phyloP scores from a whole-genome alignment of 345 rosid species.

The Isatis tinctoria region DNA sequence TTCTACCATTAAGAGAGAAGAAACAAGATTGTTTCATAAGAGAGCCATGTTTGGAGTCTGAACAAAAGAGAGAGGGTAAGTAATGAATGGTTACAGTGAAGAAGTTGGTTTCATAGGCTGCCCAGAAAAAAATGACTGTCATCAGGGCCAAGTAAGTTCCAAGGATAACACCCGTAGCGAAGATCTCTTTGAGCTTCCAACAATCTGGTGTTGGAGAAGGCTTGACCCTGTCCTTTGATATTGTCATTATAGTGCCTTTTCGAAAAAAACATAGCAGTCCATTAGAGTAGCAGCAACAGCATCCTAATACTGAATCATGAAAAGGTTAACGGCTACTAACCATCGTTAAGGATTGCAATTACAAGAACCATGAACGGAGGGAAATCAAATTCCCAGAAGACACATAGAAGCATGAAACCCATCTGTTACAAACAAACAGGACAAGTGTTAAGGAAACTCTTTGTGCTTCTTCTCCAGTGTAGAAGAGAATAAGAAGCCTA shows the following conservation, averaged over 20 bases:
- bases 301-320: neutral
- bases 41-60: neutral
- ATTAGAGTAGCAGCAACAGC: neutral
- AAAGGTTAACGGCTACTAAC: conserved; percentile 24
- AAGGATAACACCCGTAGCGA: conserved; percentile 56
- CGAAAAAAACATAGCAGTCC: neutral
- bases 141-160: conserved; percentile 53
- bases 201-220: conserved; percentile 59
- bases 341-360: conserved; percentile 62
- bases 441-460: neutral
- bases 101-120: conserved; percentile 52
- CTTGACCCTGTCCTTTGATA: conserved; percentile 58
- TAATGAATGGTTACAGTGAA: conserved; percentile 35
- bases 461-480: neutral
- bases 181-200: conserved; percentile 62
- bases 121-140: conserved; percentile 58
- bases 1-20: conserved; percentile 22
- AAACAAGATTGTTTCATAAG: neutral
- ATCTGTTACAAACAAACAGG: conserved; percentile 32
- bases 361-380: conserved; percentile 75
- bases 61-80: neutral
- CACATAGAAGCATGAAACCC: conserved; percentile 55
- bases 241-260: conserved; percentile 59
- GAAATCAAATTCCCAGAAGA: conserved; percentile 61
- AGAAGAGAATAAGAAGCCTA: conserved; percentile 23